Conservation (phyloP, 495 filamentous ascomycete genomes). For the Daldinia vernicosa region DNA sequence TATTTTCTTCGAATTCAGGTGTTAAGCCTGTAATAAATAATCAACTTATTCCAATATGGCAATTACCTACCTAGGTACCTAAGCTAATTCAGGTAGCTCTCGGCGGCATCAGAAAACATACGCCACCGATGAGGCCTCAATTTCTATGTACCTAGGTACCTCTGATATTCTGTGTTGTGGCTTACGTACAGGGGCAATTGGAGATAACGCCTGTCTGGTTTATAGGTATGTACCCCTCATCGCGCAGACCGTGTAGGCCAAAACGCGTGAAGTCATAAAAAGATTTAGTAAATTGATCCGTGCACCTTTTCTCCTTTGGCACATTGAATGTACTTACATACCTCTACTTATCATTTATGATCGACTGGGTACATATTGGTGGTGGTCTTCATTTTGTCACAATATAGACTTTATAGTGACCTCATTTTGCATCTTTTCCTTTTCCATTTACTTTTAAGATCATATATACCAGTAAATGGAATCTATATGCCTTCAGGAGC, state of each 20-base stretch:
- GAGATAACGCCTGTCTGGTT: neutral
- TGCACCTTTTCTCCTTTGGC: slow-evolving; percentile 13
- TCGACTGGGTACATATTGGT: neutral
- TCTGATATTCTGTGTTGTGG: too few species aligned
- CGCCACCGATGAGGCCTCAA: neutral
- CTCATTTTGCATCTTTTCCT: slow-evolving; percentile 30
- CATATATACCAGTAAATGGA: slow-evolving; percentile 36
- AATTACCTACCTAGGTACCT: too few species aligned
- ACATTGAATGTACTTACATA: slow-evolving; percentile 7
- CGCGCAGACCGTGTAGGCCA: slow-evolving; percentile 24
- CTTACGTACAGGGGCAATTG: neutral
- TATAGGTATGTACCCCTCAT: slow-evolving; percentile 37
- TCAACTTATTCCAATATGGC: too few species aligned
- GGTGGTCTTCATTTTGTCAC: neutral
- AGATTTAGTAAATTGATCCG: slow-evolving; percentile 12
- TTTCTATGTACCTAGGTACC: neutral
- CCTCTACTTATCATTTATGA: neutral
- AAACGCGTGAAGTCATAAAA: slow-evolving; percentile 36
- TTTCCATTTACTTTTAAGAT: slow-evolving; percentile 17
- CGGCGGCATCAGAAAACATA: slow-evolving; percentile 1
- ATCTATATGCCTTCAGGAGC: slow-evolving; percentile 48
- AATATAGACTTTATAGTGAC: slow-evolving; percentile 16
- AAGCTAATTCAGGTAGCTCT: too few species aligned
- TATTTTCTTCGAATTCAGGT: slow-evolving; percentile 21
- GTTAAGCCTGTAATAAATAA: slow-evolving; percentile 9